phyloP scores from a whole-genome alignment of 768 basidiomycete genomes.

The Zangia roseola region DNA sequence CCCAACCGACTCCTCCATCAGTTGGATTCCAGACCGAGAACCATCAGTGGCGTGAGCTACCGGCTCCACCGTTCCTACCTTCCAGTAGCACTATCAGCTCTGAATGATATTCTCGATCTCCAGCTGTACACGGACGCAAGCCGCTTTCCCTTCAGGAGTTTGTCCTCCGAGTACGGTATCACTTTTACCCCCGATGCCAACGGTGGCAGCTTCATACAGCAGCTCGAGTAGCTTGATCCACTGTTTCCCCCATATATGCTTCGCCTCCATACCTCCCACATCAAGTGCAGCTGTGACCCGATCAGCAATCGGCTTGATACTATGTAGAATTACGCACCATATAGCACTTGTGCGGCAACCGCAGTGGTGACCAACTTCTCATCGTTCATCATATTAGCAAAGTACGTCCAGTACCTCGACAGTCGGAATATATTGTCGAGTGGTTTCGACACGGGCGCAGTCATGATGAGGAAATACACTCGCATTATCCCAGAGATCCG shows the following conservation, averaged over 20 bases:
- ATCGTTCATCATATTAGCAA: conserved; percentile 59
- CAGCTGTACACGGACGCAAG: conserved; percentile 60
- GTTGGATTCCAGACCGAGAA: conserved; percentile 5
- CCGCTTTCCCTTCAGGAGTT: conserved; percentile 59
- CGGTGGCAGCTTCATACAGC: conserved; percentile 61
- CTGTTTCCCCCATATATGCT: conserved; percentile 70
- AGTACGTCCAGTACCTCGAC: conserved; percentile 70
- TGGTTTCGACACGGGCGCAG: conserved; percentile 40
- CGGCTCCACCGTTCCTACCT: not conserved
- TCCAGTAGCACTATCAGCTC: conserved; percentile 17
- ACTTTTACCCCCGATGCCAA: conserved; percentile 42
- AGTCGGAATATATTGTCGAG: conserved; percentile 49
- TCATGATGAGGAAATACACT: conserved; percentile 78
- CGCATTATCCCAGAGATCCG: conserved; percentile 81
- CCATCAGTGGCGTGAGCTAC: conserved; percentile 15
- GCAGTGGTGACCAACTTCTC: conserved; percentile 51
- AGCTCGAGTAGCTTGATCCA: conserved; percentile 72
- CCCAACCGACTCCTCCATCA: conserved; percentile 6
- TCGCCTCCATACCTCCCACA: conserved; percentile 62
- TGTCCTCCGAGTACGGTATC: conserved; percentile 52
- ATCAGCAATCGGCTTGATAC: conserved; percentile 8
- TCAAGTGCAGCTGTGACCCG: conserved; percentile 59
- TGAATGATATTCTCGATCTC: conserved; percentile 64
- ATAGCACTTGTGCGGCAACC: conserved; percentile 66
- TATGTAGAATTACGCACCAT: conserved; percentile 41